Evolutionary conservation across 208 protist genomes (phyloP).

Genomic region (Trypanosoma cruzi): DNA sequence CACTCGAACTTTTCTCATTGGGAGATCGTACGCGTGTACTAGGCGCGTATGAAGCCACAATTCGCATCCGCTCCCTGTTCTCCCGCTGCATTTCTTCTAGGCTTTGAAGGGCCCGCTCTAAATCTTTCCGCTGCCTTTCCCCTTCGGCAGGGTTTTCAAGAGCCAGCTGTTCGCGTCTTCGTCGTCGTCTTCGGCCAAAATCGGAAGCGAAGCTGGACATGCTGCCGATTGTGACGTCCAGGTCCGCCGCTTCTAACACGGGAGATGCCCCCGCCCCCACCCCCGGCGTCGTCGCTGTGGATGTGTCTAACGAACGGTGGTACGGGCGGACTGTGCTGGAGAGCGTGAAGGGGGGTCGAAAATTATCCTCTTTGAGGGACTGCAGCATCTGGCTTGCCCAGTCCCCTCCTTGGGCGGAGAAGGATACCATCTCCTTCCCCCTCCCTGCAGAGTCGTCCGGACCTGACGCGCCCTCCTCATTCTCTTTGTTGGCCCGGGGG

Average conservation of each 20-base stretch:
- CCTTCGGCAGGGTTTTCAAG: conserved; percentile 9
- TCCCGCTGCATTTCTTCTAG: conserved; percentile 75
- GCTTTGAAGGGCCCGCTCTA: conserved; percentile 44
- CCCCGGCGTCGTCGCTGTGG: not conserved
- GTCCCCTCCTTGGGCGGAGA: not conserved
- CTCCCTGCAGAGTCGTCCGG: not conserved
- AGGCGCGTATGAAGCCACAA: conserved; percentile 17
- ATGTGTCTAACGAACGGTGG: too few species aligned
- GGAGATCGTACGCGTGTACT: not conserved
- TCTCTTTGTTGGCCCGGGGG: not conserved
- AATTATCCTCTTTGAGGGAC: not conserved
- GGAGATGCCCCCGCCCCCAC: not conserved
- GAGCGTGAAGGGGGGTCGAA: not conserved
- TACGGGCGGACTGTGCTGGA: not conserved
- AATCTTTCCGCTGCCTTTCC: conserved; percentile 35
- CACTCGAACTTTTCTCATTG: not conserved
- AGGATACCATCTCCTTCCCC: not conserved
- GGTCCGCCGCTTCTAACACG: not conserved
- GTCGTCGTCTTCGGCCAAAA: conserved; percentile 36
- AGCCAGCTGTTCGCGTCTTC: conserved; percentile 10
- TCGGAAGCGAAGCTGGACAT: conserved; percentile 37
- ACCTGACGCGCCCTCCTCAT: not conserved
- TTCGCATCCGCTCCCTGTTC: conserved; percentile 62
- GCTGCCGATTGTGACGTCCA: conserved; percentile 29
- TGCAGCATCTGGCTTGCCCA: not conserved